These are phyloP conservation scores for Sugiyamaella paludigena DNA, from an alignment of 1,139 yeast genomes.

Conservation along the genomic window DNA sequence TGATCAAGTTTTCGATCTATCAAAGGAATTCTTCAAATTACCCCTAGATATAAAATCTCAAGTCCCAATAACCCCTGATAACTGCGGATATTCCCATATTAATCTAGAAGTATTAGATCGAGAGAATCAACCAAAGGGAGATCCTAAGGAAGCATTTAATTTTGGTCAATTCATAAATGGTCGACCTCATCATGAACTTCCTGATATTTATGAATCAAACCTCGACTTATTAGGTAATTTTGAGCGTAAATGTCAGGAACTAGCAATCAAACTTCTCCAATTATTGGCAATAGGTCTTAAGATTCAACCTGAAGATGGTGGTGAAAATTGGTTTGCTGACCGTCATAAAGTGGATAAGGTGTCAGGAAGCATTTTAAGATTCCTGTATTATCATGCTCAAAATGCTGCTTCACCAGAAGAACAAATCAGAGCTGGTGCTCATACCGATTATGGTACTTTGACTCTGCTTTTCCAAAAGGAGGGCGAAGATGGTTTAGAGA, in stretches of 20 bases:
- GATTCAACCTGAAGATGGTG: conserved; percentile 49
- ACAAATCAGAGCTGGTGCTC: conserved; percentile 78
- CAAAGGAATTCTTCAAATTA: conserved; percentile 55
- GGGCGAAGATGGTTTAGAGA: conserved; percentile 72
- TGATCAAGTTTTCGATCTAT: conserved; percentile 50
- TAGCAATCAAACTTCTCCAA: conserved; percentile 35
- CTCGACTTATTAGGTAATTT: conserved; percentile 32
- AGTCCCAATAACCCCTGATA: conserved; percentile 49
- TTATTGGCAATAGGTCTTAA: conserved; percentile 60
- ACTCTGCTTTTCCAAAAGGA: conserved; percentile 68
- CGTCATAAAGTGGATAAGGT: conserved; percentile 47
- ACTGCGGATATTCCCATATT: conserved; percentile 62
- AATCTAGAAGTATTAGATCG: conserved; percentile 55
- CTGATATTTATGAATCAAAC: conserved; percentile 33
- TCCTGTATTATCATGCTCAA: conserved; percentile 68
- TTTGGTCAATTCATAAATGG: conserved; percentile 36
- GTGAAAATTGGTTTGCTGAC: conserved; percentile 59
- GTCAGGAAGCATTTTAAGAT: conserved; percentile 64
- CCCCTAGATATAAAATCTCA: conserved; percentile 50
- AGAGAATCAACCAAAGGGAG: conserved; percentile 48
- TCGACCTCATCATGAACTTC: conserved; percentile 44
- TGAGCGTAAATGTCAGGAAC: conserved; percentile 44
- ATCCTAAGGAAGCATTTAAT: conserved; percentile 58
- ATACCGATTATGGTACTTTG: conserved; percentile 75
- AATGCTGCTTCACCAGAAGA: conserved; percentile 51